Percentiles rank a stretch among this genome's conserved stretches.
Conservation (phyloP, 2,329 filamentous ascomycete genomes). For the Aspergillaceae sp. region DNA sequence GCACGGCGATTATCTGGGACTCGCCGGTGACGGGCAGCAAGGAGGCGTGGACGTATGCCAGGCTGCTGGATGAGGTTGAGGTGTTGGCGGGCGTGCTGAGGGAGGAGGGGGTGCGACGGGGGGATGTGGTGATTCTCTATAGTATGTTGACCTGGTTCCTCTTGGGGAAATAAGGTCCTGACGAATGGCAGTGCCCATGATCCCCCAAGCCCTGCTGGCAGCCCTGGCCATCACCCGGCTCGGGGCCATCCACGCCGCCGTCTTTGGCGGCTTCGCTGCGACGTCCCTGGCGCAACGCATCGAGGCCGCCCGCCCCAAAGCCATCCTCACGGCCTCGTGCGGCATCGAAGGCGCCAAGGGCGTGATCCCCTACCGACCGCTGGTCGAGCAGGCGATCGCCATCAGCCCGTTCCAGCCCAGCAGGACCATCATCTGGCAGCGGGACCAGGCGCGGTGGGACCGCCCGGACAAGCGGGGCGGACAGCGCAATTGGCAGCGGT, state of each 20-base stretch:
- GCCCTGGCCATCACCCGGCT: conserved; percentile 73
- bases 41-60: conserved; percentile 62
- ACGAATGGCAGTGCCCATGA: conserved; percentile 70
- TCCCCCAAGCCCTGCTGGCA: conserved; percentile 77
- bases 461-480: conserved; percentile 57
- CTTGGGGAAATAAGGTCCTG: too few relatives aligned
- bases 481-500: conserved; percentile 69
- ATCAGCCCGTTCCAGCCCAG: conserved; percentile 62
- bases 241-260: conserved; percentile 81
- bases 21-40: conserved; percentile 71
- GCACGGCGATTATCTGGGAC: conserved; percentile 75
- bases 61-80: conserved; percentile 72
- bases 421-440: conserved; percentile 74
- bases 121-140: conserved; percentile 84
- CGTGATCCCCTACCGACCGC: conserved; percentile 64
- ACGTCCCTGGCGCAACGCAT: conserved; percentile 78
- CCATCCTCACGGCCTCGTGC: conserved; percentile 80
- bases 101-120: conserved; percentile 71
- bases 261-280: conserved; percentile 86
- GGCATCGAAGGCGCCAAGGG: conserved; percentile 82
- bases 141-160: conserved; percentile 45
- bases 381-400: conserved; percentile 65
- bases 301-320: conserved; percentile 66
- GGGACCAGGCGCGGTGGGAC: conserved; percentile 67
- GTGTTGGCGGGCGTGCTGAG: conserved; percentile 70